A percentile compares a stretch with the other conserved stretches of the same genome.
phyloP scores from a whole-genome alignment of 2,329 filamentous ascomycete genomes.

The Albophoma yamanashiensis region DNA sequence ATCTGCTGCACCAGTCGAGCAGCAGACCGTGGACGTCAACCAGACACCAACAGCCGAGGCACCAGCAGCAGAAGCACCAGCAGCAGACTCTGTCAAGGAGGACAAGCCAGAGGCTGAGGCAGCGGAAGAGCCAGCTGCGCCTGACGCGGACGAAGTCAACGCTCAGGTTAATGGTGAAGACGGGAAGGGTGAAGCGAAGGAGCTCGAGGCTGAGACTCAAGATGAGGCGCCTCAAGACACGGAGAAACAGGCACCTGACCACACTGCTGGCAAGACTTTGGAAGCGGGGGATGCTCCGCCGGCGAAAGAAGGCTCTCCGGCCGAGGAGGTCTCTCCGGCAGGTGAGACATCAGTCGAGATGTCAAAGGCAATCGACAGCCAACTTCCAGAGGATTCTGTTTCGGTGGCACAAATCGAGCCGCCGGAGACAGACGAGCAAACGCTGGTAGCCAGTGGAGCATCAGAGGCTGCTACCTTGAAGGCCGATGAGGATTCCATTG shows the following conservation, averaged over 20 bases:
- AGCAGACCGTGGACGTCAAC: not conserved
- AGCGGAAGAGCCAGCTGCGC: not conserved
- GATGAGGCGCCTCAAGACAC: not conserved
- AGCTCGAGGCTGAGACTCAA: not conserved
- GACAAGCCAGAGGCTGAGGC: slow-evolving; percentile 1
- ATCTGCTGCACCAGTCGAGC: not conserved
- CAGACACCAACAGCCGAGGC: not conserved
- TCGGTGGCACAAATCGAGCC: not conserved
- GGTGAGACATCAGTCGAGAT: not conserved
- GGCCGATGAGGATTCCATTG: not conserved
- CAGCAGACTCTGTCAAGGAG: not conserved
- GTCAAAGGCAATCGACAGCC: not conserved
- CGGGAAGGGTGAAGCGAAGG: not conserved
- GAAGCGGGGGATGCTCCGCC: not conserved
- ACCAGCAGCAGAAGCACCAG: not conserved
- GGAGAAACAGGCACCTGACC: not conserved
- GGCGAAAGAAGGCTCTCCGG: not conserved
- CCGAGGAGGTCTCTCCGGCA: not conserved
- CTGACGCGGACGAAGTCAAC: not conserved
- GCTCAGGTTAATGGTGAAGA: not conserved
- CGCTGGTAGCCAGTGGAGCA: not conserved
- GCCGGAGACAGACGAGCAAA: not conserved
- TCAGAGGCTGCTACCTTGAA: not conserved
- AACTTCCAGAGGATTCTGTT: not conserved
- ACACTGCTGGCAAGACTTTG: not conserved